Percentiles rank a stretch among this genome's conserved stretches.
Evolutionary conservation across 768 basidiomycete species (phyloP).

Genomic region (Russula brevipes): DNA sequence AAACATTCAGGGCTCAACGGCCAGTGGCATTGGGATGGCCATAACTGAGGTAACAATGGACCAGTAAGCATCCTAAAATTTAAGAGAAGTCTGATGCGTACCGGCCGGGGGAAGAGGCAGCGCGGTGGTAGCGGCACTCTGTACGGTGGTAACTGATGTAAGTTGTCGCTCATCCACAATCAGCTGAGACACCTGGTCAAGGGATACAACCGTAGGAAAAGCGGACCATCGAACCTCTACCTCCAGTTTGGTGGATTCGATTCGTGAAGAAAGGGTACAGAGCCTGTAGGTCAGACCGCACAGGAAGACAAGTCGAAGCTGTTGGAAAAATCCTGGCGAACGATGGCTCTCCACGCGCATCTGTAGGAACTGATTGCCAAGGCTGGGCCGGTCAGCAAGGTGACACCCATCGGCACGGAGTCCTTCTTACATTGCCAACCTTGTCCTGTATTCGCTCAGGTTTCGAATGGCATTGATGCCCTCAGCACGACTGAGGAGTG

Average conservation of each 20-base stretch:
- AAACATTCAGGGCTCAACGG: no score
- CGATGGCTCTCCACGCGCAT: slow-evolving; percentile 8
- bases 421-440: neutral
- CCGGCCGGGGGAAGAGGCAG: neutral
- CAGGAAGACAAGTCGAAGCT: neutral
- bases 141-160: neutral
- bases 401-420: no score
- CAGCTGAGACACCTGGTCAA: neutral
- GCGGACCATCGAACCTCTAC: neutral
- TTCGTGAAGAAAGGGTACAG: neutral
- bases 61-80: no score
- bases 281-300: slow-evolving; percentile 3
- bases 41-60: no score
- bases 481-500: neutral
- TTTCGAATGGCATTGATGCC: neutral
- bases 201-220: neutral
- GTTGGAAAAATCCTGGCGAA: neutral
- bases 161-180: neutral
- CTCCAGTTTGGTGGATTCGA: neutral
- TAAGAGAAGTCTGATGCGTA: neutral
- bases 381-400: neutral
- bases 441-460: neutral
- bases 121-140: neutral
- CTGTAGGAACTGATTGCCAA: neutral
- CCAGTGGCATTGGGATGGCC: no score